Evolutionary conservation across 2,329 filamentous ascomycete genomes (phyloP), one percentile per base, ranked within the genome.

Genomic region (Aphanocladium album): DNA sequence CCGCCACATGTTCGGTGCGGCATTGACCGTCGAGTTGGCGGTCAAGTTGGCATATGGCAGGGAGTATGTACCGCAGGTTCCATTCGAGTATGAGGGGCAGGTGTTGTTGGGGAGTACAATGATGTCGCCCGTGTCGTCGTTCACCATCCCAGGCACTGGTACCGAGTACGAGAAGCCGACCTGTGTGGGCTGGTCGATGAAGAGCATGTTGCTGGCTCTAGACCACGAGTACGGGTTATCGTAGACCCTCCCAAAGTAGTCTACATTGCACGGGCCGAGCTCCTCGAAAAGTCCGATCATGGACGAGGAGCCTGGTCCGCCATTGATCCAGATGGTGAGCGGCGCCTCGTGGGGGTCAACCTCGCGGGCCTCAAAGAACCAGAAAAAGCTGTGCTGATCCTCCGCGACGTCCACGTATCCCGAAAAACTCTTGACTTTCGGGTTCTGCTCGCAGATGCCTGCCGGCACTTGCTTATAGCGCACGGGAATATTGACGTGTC

Each of bases 151-250:
- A 87, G 68, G 85, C 85, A 30, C 82, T 16, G 81, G 84, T 16
- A 79, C 73, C 21, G 78, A 79, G 68, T 91, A 86, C 1, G 86
- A 89, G 65, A 89, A 85, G 43, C 84, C 83, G 37, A 89, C 83
- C 70, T 90, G 86, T 59, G 85, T 85, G 9, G 86, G 86, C 80
- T 81, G 77, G 67, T 82, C 80, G 55, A 85, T 79, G 70, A 81
- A 85, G 8, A 86, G 74, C 74, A 80, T 75, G 64, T 79, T 79
- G 61, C 76, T 76, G 57, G 73, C 70, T 23, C 72, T 78, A 69
- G 88, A 85, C 86, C 85, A 89, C 37, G 84, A 83, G 81, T 83
- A 88, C 57, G 82, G 77, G 61, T 84, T 80, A 19, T 81, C 75
- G 1, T 83, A 86, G 35, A 78, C 77, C 60, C 82, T 79, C 43